phyloP scores from a whole-genome alignment of 495 filamentous ascomycete genomes.

The Hyaloscypha hepaticicola region DNA sequence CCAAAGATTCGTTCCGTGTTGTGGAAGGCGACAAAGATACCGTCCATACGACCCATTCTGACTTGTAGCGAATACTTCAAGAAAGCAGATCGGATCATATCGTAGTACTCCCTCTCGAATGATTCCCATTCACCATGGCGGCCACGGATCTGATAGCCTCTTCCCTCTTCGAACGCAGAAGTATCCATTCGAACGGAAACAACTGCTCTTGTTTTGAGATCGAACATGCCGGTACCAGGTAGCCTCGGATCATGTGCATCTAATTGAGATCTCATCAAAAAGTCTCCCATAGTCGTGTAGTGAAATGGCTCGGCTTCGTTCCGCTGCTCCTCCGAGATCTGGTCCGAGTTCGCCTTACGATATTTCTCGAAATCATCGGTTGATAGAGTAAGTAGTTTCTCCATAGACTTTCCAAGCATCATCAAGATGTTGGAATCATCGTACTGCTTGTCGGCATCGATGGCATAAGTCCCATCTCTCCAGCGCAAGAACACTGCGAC shows the following conservation, averaged over 20 bases:
- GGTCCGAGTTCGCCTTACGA: slow-evolving; percentile 59
- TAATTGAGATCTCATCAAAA: slow-evolving; percentile 93
- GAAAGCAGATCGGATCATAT: slow-evolving; percentile 94
- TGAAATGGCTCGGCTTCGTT: slow-evolving; percentile 74
- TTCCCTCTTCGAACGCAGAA: slow-evolving; percentile 64
- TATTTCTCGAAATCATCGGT: slow-evolving; percentile 84
- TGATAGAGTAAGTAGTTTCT: slow-evolving; percentile 86
- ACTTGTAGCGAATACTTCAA: slow-evolving; percentile 97
- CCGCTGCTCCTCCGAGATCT: slow-evolving; percentile 62
- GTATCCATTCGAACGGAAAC: slow-evolving; percentile 86
- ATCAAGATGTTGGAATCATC: slow-evolving; percentile 82
- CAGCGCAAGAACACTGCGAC: slow-evolving; percentile 81
- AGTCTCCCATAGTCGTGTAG: slow-evolving; percentile 84
- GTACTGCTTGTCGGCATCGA: slow-evolving; percentile 94
- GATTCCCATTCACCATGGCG: slow-evolving; percentile 78
- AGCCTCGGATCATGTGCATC: slow-evolving; percentile 86
- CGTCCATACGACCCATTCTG: slow-evolving; percentile 96
- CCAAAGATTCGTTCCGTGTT: slow-evolving; percentile 95
- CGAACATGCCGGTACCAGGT: slow-evolving; percentile 93
- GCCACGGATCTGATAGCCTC: slow-evolving; percentile 82
- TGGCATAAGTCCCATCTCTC: slow-evolving; percentile 86
- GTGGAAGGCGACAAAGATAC: slow-evolving; percentile 97
- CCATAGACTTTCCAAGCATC: slow-evolving; percentile 91
- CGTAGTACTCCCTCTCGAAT: slow-evolving; percentile 92
- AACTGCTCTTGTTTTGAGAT: slow-evolving; percentile 93